A percentile compares a stretch with the other conserved stretches of the same genome.
phyloP scores from a whole-genome alignment of 768 basidiomycete species.

The Lactarius sp. region DNA sequence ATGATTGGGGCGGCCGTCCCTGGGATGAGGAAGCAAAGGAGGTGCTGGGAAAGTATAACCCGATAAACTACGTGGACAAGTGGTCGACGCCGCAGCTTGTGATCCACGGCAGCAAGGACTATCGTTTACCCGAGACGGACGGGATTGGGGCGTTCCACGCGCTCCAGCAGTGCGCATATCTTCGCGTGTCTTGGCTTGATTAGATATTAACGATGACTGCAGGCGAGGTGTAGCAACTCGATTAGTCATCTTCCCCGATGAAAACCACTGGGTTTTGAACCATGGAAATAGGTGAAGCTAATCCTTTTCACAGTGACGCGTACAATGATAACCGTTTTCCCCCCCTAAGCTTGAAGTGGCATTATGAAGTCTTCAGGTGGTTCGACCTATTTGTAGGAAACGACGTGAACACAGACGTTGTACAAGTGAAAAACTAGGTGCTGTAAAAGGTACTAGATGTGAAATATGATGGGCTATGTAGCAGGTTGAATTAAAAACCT shows the following conservation, averaged over 20 bases:
- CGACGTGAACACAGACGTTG: slow-evolving; percentile 3
- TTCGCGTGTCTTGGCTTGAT: slow-evolving; percentile 2
- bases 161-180: slow-evolving; percentile 64
- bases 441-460: too few relatives aligned
- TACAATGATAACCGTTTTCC: neutral
- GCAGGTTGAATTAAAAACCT: too few relatives aligned
- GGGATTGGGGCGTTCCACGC: slow-evolving; percentile 83
- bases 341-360: slow-evolving; percentile 81
- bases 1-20: slow-evolving; percentile 80
- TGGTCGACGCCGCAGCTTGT: slow-evolving; percentile 85
- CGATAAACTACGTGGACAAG: slow-evolving; percentile 74
- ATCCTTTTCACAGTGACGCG: neutral
- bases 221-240: slow-evolving; percentile 71
- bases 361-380: slow-evolving; percentile 91
- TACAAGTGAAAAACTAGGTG: neutral
- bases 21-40: slow-evolving; percentile 59
- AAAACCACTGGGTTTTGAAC: slow-evolving; percentile 89
- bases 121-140: slow-evolving; percentile 79
- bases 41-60: slow-evolving; percentile 65
- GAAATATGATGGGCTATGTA: too few relatives aligned
- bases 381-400: slow-evolving; percentile 62
- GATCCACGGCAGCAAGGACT: slow-evolving; percentile 87
- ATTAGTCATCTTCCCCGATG: slow-evolving; percentile 80
- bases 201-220: slow-evolving; percentile 4
- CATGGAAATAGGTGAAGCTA: slow-evolving; percentile 62